phyloP scores from a whole-genome alignment of 2,329 filamentous ascomycete genomes.

The Neofusicoccum kwambonambiense region DNA sequence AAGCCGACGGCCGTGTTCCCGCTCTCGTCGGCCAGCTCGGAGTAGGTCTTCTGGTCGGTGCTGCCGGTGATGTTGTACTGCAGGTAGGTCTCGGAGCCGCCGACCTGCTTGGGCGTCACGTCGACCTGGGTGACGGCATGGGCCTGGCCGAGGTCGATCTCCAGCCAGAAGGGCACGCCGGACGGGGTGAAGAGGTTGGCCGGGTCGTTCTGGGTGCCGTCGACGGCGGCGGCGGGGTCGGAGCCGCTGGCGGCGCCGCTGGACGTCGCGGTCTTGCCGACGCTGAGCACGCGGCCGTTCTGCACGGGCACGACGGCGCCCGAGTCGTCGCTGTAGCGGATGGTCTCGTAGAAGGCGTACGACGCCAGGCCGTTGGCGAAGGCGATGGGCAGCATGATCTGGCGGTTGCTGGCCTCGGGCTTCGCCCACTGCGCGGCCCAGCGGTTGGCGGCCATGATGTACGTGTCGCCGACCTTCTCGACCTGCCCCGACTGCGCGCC shows the following conservation, averaged over 20 bases:
- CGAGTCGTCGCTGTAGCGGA: constrained; percentile 23
- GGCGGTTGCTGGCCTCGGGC: constrained; percentile 20
- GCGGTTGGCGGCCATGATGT: constrained; percentile 21
- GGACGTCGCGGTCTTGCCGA: constrained; percentile 19
- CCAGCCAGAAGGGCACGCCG: constrained; percentile 23
- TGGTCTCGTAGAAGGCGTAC: constrained; percentile 21
- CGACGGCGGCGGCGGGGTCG: not conserved
- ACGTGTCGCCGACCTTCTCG: constrained; percentile 1
- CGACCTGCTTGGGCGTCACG: constrained; percentile 21
- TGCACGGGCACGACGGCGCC: constrained; percentile 23
- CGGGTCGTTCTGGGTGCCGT: not conserved
- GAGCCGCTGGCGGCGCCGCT: constrained; percentile 19
- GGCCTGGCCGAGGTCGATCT: constrained; percentile 22
- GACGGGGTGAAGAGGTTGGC: constrained; percentile 19
- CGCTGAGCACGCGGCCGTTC: constrained; percentile 22
- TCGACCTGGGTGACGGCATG: constrained; percentile 21
- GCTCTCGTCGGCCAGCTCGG: not conserved
- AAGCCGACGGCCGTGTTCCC: constrained; percentile 7
- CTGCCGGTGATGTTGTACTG: constrained; percentile 23
- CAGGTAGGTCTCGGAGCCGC: constrained; percentile 24
- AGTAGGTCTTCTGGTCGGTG: constrained; percentile 13
- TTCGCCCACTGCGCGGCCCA: constrained; percentile 23
- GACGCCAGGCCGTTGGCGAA: constrained; percentile 19
- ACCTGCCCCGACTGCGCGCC: constrained; percentile 23
- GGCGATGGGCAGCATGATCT: constrained; percentile 22